Percentiles rank a stretch among this genome's conserved stretches.
Conservation (phyloP, 345 rosid species). For the Microcos paniculata region DNA sequence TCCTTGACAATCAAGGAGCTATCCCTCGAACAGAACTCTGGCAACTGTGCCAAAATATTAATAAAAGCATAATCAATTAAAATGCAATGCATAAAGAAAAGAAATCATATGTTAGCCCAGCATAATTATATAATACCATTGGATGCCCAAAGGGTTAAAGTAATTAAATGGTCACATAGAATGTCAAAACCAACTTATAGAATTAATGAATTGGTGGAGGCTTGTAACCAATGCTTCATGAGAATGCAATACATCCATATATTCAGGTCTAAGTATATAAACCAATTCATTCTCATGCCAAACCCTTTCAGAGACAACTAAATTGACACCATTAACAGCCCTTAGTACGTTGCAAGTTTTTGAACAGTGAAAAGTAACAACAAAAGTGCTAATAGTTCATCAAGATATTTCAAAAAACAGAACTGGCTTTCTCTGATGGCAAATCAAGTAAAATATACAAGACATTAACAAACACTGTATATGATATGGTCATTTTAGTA, state of each 20-base stretch:
- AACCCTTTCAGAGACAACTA: neutral
- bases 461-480: neutral
- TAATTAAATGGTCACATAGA: neutral
- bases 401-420: neutral
- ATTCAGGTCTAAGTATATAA: neutral
- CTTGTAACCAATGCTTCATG: neutral
- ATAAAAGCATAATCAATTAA: slow-evolving; percentile 19
- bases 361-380: neutral
- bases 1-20: slow-evolving; percentile 83
- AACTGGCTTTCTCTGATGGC: neutral
- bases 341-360: neutral
- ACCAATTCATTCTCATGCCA: neutral
- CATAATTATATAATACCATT: neutral
- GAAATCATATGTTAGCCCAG: neutral
- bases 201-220: neutral
- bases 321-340: neutral
- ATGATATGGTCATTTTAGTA: neutral
- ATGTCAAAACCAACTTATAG: neutral
- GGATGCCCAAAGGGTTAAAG: neutral
- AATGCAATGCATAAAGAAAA: neutral
- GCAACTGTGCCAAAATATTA: slow-evolving; percentile 54
- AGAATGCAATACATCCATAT: slow-evolving; percentile 1
- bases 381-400: neutral
- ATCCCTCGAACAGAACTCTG: slow-evolving; percentile 80
- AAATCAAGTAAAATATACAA: neutral